A percentile compares a stretch with the other conserved stretches of the same genome.
Conservation (phyloP, 345 rosid genomes). For the Melaleuca alternifolia region DNA sequence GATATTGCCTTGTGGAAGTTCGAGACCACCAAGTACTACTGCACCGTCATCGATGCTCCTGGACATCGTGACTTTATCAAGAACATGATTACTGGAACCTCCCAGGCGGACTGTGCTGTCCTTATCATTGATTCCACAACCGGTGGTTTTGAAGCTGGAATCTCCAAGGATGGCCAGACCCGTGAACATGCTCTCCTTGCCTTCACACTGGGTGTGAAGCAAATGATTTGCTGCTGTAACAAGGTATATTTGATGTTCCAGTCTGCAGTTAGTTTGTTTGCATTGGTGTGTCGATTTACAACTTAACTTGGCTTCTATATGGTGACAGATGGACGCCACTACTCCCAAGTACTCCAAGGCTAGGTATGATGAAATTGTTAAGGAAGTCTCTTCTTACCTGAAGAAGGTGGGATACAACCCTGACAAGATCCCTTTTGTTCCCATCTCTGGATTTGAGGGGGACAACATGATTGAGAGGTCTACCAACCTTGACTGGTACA, state of each 20-base stretch:
- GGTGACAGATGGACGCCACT: slow-evolving; percentile 65
- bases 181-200: slow-evolving; percentile 87
- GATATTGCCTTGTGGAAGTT: slow-evolving; percentile 92
- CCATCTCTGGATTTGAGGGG: slow-evolving; percentile 79
- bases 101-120: slow-evolving; percentile 77
- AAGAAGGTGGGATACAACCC: slow-evolving; percentile 75
- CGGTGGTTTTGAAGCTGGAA: slow-evolving; percentile 84
- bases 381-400: slow-evolving; percentile 70
- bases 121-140: slow-evolving; percentile 76
- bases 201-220: slow-evolving; percentile 84
- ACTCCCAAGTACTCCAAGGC: slow-evolving; percentile 75
- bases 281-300: background rate
- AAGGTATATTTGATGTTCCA: slow-evolving; percentile 19
- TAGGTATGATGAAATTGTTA: slow-evolving; percentile 64
- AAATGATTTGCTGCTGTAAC: slow-evolving; percentile 88
- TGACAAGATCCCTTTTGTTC: slow-evolving; percentile 71
- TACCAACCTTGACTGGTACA: slow-evolving; percentile 71
- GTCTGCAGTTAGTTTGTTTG: background rate
- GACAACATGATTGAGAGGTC: slow-evolving; percentile 86
- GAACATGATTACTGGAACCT: slow-evolving; percentile 81
- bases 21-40: slow-evolving; percentile 84
- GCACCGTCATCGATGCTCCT: slow-evolving; percentile 92
- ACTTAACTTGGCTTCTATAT: background rate
- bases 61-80: slow-evolving; percentile 81
- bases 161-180: slow-evolving; percentile 82